Evolutionary conservation across 164 flowering plant genomes (phyloP), one percentile per base, ranked within the genome.

Genomic region (Vitis rotundifolia): DNA sequence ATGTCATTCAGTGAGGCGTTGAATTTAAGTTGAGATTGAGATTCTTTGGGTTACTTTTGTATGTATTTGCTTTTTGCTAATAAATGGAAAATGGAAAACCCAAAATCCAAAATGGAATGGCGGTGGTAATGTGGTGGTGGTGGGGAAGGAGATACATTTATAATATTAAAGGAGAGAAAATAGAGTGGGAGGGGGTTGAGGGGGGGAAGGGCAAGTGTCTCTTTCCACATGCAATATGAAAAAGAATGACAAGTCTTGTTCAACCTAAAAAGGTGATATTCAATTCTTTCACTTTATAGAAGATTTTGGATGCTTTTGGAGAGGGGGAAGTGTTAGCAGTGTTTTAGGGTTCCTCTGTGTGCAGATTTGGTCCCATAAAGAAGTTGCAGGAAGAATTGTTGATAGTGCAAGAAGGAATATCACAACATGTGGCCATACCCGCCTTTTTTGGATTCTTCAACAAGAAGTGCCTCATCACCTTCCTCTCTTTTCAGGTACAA

Each of bases 331-430:
- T 68, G 66, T 59, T 55, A 58, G 55, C 18, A 65, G 13, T 63
- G 63, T 52, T 6, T 37, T 61, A 52, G 75, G 76, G 77, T 69
- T 72, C 62, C 60, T 73, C 15, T 59, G 52, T 60, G 18, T 76
- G 58, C 76, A 79, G 90, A 81, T 86, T 85, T 82, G 87, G 93
- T 88, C 82, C 77, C 80, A 54, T 76, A 87, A 87, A 89, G 88
- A 85, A 83, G 82, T 84, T 85, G 91, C 89, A 88, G 66, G 64
- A 77, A 28, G 88, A 86, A 91, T 85, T 80, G 61, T 67, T 3
- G n/a, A 48, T 74, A 83, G 84, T 85, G 86, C 79, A 72, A 49
- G 53, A 16, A 68, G 68, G 96, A 88, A 88, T 91, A 87, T 84
- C 71, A 79, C 79, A 84, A 82, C 86, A 83, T 90, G 44, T 37